phyloP scores from a whole-genome alignment of 805 yeast genomes.

The Teunomyces stri region DNA sequence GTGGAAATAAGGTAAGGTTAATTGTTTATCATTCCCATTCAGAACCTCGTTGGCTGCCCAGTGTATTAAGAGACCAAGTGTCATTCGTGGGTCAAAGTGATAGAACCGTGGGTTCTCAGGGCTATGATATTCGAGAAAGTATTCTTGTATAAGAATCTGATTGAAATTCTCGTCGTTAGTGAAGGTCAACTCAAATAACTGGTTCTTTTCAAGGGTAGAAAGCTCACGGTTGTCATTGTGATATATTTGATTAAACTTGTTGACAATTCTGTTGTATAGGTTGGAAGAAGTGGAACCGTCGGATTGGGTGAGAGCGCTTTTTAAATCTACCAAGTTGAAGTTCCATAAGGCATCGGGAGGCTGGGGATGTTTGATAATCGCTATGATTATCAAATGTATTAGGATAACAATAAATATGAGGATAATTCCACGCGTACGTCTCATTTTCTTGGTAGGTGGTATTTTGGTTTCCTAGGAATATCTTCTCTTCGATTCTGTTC shows the following conservation, averaged over 20 bases:
- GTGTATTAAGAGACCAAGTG: constrained; percentile 19
- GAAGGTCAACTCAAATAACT: constrained; percentile 1
- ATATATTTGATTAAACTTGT: constrained; percentile 3
- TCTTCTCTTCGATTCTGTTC: no score
- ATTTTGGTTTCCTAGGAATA: background rate
- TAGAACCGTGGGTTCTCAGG: constrained; percentile 11
- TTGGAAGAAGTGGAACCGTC: background rate
- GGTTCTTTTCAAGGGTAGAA: background rate
- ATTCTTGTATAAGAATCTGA: constrained; percentile 13
- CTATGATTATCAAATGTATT: constrained; percentile 9
- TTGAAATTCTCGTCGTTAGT: constrained; percentile 7
- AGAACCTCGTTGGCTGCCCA: background rate
- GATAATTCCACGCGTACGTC: constrained; percentile 8
- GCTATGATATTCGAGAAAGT: constrained; percentile 7
- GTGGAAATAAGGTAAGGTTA: constrained; percentile 24
- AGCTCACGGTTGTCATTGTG: background rate
- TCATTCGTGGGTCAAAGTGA: constrained; percentile 29
- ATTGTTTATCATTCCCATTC: constrained; percentile 7
- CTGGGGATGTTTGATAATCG: constrained; percentile 5
- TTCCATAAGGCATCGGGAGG: background rate
- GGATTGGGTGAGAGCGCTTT: constrained; percentile 1
- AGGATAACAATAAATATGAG: constrained; percentile 7
- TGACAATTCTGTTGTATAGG: constrained; percentile 4
- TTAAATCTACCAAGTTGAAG: constrained; percentile 5
- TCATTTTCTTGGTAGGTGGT: constrained; percentile 1